Base-by-base conservation (phyloP, 805 yeast genomes). In the Lipomyces yamanashiensis region DNA sequence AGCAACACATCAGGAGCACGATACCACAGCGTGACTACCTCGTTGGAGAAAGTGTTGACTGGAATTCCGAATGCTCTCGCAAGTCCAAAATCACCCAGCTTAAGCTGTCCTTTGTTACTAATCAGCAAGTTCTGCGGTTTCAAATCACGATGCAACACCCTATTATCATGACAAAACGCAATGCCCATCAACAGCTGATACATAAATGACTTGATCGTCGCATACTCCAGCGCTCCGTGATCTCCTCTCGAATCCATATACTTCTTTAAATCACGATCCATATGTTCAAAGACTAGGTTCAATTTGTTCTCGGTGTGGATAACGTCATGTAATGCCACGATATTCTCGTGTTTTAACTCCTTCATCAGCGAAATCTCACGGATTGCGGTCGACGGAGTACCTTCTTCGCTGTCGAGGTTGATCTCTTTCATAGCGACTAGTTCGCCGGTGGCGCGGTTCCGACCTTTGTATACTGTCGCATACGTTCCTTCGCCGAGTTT, bases 41-140 rank as follows among this genome's bases (percentile, higher is more conserved):
- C 99, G 77, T 93, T 95, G 21, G 97, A 90, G 74, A 92, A 95
- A 0, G 99, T 96, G 78, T 96, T 92, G 67, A 95, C 93, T 1
- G 99, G 99, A 59, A 95, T 96, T 17, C 99, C 99, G 78, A 90
- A 95, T 5, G 99, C 99, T 67, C 99, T 82, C 0, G 98, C 99
- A 62, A 95, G 82, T 44, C 99, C 99, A 75, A 95, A 95, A 79
- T 95, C 99, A 43, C 97, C 99, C 67, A 95, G 80, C 75, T 95
- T 95, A 71, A 95, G 81, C 75, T 90, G 96, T 7, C 99, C 99
- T 75, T 92, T 92, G 70, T 82, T 80, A 76, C 88, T 91, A 72
- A 96, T 93, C 71, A 95, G 82, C 70, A 95, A 79, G 76, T 95
- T 95, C 76, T 95, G 99, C 8, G 99, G 99, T 77, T 95, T 95